These are phyloP conservation scores for Acrocalymma vagum DNA, from an alignment of 2,329 filamentous ascomycete species.

Conservation along the genomic window DNA sequence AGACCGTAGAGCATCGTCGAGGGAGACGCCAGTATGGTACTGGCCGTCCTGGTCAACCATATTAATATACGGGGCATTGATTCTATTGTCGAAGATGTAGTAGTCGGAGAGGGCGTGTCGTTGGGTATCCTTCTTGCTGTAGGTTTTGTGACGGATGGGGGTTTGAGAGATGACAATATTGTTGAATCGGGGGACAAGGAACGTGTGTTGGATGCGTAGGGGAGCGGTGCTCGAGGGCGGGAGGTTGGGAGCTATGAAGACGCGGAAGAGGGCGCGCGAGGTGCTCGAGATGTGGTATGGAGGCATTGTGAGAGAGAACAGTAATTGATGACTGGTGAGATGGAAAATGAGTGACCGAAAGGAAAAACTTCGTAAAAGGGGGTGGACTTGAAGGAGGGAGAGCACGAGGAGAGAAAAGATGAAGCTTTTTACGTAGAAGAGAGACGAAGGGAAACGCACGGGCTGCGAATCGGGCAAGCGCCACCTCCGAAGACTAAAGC, in stretches of 20 bases:
- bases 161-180: conserved; percentile 17
- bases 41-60: conserved; percentile 51
- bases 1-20: conserved; percentile 49
- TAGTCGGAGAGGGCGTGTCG: conserved; percentile 49
- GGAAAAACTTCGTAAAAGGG: neutral
- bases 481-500: conserved; percentile 22
- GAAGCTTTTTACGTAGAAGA: conserved; percentile 21
- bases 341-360: conserved; percentile 7
- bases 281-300: conserved; percentile 41
- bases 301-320: conserved; percentile 41
- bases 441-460: too few relatives aligned
- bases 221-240: conserved; percentile 24
- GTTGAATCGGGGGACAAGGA: conserved; percentile 17
- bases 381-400: neutral
- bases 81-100: conserved; percentile 58
- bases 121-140: conserved; percentile 34
- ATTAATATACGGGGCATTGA: conserved; percentile 53
- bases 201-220: conserved; percentile 27
- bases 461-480: conserved; percentile 26
- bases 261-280: conserved; percentile 52
- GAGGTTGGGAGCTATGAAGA: conserved; percentile 52
- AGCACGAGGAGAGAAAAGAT: conserved; percentile 7
- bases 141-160: conserved; percentile 26
- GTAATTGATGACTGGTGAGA: neutral
- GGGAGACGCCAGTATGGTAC: conserved; percentile 43